Percentiles rank a stretch among this genome's conserved stretches.
These are phyloP conservation scores for Lathyrus oleraceus DNA, from an alignment of 306 rosid species.

Conservation along the genomic window DNA sequence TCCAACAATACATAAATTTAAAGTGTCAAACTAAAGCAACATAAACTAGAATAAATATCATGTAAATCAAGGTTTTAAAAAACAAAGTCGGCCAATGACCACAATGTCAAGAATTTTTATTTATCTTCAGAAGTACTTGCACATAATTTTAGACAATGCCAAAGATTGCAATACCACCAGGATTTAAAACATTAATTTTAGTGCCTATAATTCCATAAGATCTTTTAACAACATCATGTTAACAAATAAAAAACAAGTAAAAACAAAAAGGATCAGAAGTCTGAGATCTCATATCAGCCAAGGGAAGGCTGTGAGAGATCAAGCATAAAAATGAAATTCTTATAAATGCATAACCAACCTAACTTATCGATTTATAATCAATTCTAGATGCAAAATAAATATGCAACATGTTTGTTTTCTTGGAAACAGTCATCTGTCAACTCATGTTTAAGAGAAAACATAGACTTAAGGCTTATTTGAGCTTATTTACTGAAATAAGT, in stretches of 20 bases:
- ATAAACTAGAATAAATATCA: neutral
- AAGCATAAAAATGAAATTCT: neutral
- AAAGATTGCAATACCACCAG: neutral
- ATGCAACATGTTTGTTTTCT: too few species aligned
- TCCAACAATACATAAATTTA: neutral
- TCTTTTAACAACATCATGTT: neutral
- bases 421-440: too few species aligned
- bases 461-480: too few species aligned
- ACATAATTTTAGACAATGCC: neutral
- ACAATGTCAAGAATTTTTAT: neutral
- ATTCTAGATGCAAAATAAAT: too few species aligned
- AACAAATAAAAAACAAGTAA: neutral
- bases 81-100: neutral
- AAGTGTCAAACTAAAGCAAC: neutral
- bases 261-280: neutral
- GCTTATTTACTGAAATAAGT: too few species aligned
- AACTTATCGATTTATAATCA: too few species aligned
- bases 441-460: too few species aligned
- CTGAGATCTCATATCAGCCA: neutral
- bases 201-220: neutral
- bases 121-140: neutral
- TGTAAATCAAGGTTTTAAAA: neutral
- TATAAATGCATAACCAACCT: too few species aligned
- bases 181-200: neutral
- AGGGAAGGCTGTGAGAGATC: neutral